Base-by-base conservation (phyloP, 768 basidiomycete genomes). In the Phylloporus sp. region DNA sequence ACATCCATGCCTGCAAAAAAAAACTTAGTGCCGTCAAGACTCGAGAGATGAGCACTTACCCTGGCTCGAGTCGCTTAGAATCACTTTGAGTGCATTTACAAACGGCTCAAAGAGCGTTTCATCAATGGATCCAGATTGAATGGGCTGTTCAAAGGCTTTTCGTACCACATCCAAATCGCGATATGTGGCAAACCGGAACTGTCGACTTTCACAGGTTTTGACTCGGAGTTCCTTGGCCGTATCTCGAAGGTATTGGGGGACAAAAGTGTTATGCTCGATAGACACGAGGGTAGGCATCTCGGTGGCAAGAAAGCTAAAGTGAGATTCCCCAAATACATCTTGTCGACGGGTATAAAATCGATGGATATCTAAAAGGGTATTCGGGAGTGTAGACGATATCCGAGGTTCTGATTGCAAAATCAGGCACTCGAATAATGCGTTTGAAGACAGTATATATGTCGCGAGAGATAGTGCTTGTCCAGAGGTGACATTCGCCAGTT, bases 171-270 rank as follows among this genome's bases (percentile, higher is more conserved):
- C 85, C 32, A 91, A 73, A 61, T 91, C 86, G 11, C 85, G 78
- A 58, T 87, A 88, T 28, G 85, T 84, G 1, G 84, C 88, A 60
- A 83, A 81, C 6, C 87, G 81, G 66, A 91, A 91, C n/a, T 81
- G 79, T 23, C 73, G 71, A 45, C 79, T 77, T 52, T 80, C 76
- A 59, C 85, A 90, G 8, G 89, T 73, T 5, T 71, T 70, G 48
- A 75, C 70, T 9, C 88, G 80, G 45, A 92, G 74, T 16, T 70
- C 69, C 39, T 71, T 73, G 9, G 78, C 76, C 23, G 78, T 75
- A 5, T 62, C 59, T 16, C 83, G 77, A 6, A 86, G 69, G 12
- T 74, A 69, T 44, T 75, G 72, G 0, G 80, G 72, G 31, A 91
- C 64, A 45, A 74, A 63, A 8, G 62, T 50, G 55, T 85, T 86